Base-by-base conservation (phyloP, 768 basidiomycete species). In the Paxillus rubicundulus region DNA sequence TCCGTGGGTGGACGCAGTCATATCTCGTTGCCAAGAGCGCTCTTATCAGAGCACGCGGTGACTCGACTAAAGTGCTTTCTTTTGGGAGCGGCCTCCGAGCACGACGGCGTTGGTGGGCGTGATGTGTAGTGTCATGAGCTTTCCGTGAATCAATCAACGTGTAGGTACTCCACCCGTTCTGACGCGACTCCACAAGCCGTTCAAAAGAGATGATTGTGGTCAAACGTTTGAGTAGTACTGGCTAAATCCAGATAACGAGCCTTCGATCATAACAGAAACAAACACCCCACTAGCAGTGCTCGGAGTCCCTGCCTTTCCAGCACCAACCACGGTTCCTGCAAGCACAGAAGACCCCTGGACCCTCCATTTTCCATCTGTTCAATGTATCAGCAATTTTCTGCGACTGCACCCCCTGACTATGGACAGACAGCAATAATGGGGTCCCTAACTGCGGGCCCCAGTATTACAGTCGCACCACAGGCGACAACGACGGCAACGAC, bases 301-400 rank as follows among this genome's bases (percentile, higher is more conserved):
- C 62, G 67, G 67, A 44, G 67, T 70, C 69, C 27, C 16, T 18
- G 6, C 17, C 7, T 0, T 18, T 39, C 9, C 21, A 32, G 38
- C 33, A 46, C 55, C 52, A 65, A 50, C 37, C 24, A 40, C 18
- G 6, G 44, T 32, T 2, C 24, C 16, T 45, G 28, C n/a, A 49
- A 6, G 47, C 18, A 18, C 9, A 36, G 9, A 47, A 52, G 67
- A 69, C 69, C 67, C 67, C 69, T 61, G 67, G 65, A 57, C 67
- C 55, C 27, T 55, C 50, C 66, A 56, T 57, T 58, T 54, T 36
- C 45, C 41, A 42, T 21, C 60, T 53, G 55, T 30, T 44, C 67
- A 56, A 70, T 70, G 66, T 68, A 69, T 64, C 66, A 68, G 58
- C 66, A 69, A 62, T 70, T 70, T 58, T 59, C 66, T 55, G 61